Evolutionary conservation across 495 filamentous ascomycete genomes (phyloP), one percentile per base, ranked within the genome.

Genomic region (Glarea lozoyensis): DNA sequence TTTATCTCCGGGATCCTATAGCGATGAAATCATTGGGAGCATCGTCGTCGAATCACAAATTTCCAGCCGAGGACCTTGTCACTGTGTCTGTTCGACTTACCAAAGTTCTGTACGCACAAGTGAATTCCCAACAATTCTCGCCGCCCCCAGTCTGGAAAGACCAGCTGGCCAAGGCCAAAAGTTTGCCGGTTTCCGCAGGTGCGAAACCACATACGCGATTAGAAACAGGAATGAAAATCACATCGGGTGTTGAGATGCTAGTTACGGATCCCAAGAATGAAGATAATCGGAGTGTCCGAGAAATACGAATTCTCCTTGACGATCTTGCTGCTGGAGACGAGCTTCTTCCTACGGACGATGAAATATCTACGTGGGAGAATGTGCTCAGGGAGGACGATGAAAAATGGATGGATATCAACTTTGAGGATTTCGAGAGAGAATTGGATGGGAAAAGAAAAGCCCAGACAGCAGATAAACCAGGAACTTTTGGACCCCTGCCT

Each of bases 341-440:
- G 11, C 47, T 53, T 4, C 65, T 95, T 0, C 90, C 90, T 4
- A 74, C 72, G 0, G 75, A 94, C 54, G 63, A 70, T 11, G 87
- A 93, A 33, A 85, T 97, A 13, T 59, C 60, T 21, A 16, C 42
- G 0, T 96, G 92, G 92, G 43, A 63, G n/a, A 56, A 64, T 22
- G 69, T 69, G 5, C 59, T 63, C 16, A 60, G 55, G 22, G 77
- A 86, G 22, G 93, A 98, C 45, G 73, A 84, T 50, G 93, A 97
- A 47, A 69, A 70, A n/a, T 98, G 92, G 92, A 65, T 98, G 45
- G 82, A 97, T 56, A 89, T 98, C 41, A 79, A 87, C 50, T 96
- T 85, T 54, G 70, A 81, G 18, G 88, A 94, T 39, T 84, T 98
- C 43, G 90, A 97, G 52, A 64, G 70, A 31, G 86, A 94, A 59